A percentile compares a stretch with the other conserved stretches of the same genome.
Evolutionary conservation across 768 basidiomycete species (phyloP).

Genomic region (Phylloporus scabripes): DNA sequence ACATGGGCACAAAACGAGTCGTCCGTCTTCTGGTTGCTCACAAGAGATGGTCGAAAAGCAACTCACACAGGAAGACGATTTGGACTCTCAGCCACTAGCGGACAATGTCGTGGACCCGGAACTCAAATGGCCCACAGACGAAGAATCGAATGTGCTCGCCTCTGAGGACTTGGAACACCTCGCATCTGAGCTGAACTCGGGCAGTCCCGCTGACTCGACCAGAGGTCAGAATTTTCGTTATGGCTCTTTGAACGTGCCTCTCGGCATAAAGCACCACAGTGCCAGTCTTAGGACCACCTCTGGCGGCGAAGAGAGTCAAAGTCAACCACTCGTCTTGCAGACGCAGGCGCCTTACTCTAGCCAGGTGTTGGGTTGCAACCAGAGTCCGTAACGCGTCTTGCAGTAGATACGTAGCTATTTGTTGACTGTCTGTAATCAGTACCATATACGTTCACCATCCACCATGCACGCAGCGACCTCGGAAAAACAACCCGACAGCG

Average conservation of each 20-base stretch:
- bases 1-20: conserved; percentile 1
- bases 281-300: neutral
- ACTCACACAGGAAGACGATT: conserved; percentile 38
- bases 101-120: conserved; percentile 13
- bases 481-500: conserved; percentile 7
- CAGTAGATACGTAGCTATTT: neutral
- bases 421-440: neutral
- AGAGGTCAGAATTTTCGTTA: conserved; percentile 15
- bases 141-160: conserved; percentile 7
- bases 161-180: neutral
- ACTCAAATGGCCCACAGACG: conserved; percentile 27
- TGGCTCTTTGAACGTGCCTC: conserved; percentile 21
- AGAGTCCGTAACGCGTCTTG: conserved; percentile 22
- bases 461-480: conserved; percentile 11
- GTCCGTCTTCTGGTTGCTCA: conserved; percentile 32
- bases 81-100: conserved; percentile 10
- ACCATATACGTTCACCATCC: neutral
- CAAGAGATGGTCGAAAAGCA: conserved; percentile 43
- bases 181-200: neutral
- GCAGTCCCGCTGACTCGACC: conserved; percentile 1
- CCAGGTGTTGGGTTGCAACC: conserved; percentile 29
- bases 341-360: conserved; percentile 54
- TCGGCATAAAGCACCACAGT: neutral
- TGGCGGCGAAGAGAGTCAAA: conserved; percentile 19
- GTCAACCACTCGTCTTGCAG: conserved; percentile 35